Evolutionary conservation across 495 filamentous ascomycete species (phyloP).

Genomic region (Evernia prunastri): DNA sequence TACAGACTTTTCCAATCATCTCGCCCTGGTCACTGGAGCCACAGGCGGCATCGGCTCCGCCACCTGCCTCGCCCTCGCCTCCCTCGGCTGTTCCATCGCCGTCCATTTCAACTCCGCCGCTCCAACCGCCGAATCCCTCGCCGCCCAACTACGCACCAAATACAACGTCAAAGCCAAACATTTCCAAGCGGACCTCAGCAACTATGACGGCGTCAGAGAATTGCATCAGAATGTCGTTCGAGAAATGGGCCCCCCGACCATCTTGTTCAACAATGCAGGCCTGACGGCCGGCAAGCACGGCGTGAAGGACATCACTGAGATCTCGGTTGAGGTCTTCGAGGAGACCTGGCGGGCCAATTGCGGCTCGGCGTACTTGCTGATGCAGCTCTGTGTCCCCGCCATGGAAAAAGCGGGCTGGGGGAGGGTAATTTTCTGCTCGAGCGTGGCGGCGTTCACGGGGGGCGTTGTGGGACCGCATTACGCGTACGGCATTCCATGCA

Average conservation of each 20-base stretch:
- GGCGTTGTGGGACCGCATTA: slow-evolving; percentile 43
- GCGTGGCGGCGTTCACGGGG: slow-evolving; percentile 48
- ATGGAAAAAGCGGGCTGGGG: slow-evolving; percentile 49
- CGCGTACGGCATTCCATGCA: too few relatives aligned
- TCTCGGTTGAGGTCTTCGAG: slow-evolving; percentile 47
- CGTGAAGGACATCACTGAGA: slow-evolving; percentile 26
- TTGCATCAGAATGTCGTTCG: slow-evolving; percentile 28
- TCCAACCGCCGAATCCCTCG: slow-evolving; percentile 20
- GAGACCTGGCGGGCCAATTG: slow-evolving; percentile 49
- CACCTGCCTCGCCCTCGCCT: slow-evolving; percentile 26
- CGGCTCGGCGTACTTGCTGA: slow-evolving; percentile 46
- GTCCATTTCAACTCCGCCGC: slow-evolving; percentile 32
- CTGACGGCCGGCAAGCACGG: slow-evolving; percentile 21
- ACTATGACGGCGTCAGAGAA: slow-evolving; percentile 29
- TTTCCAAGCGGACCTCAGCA: slow-evolving; percentile 33
- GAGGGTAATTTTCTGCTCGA: slow-evolving; percentile 48
- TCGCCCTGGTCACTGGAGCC: slow-evolving; percentile 50
- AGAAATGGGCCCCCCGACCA: slow-evolving; percentile 25
- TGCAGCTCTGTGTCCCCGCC: slow-evolving; percentile 44
- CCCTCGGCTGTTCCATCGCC: slow-evolving; percentile 29
- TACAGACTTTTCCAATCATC: slow-evolving; percentile 14
- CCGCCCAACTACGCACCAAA: slow-evolving; percentile 16
- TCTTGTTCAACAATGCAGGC: slow-evolving; percentile 39
- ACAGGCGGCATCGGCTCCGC: slow-evolving; percentile 52
- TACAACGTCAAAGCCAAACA: slow-evolving; percentile 18